Conservation (phyloP, 2,329 filamentous ascomycete species). For the Botrytis hyacinthi region DNA sequence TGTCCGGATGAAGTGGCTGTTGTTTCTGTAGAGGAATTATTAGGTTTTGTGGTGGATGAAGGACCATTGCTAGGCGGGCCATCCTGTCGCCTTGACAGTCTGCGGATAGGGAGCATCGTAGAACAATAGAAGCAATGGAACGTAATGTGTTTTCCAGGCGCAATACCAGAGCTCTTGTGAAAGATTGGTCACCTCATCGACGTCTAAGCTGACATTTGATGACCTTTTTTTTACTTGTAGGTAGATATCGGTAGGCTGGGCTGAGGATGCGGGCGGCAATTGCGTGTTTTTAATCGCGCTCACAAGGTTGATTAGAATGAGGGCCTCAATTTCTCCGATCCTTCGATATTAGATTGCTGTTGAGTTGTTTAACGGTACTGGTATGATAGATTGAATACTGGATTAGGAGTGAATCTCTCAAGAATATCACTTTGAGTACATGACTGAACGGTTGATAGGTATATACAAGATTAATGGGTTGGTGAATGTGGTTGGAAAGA, state of each 20-base stretch:
- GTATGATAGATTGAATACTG: neutral
- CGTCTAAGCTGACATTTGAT: slow-evolving; percentile 11
- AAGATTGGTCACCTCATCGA: slow-evolving; percentile 21
- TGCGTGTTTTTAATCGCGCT: slow-evolving; percentile 14
- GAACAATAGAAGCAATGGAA: slow-evolving; percentile 13
- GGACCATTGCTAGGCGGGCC: slow-evolving; percentile 6
- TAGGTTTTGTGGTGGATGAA: slow-evolving; percentile 9
- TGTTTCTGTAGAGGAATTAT: neutral
- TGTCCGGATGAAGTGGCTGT: neutral
- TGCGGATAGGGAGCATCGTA: slow-evolving; percentile 11
- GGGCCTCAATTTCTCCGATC: neutral
- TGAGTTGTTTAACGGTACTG: neutral
- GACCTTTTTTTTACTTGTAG: neutral
- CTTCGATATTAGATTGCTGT: neutral
- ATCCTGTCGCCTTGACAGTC: slow-evolving; percentile 18
- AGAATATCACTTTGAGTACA: neutral
- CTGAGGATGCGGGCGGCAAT: slow-evolving; percentile 12
- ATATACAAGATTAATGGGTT: neutral
- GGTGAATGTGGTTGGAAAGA: neutral
- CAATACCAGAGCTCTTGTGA: slow-evolving; percentile 8
- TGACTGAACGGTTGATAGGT: neutral
- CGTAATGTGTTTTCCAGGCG: neutral
- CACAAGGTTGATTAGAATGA: slow-evolving; percentile 5
- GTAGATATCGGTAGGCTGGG: neutral
- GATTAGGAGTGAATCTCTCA: neutral